Conservation (phyloP, 2,329 filamentous ascomycete species). For the Scedosporium boydii region DNA sequence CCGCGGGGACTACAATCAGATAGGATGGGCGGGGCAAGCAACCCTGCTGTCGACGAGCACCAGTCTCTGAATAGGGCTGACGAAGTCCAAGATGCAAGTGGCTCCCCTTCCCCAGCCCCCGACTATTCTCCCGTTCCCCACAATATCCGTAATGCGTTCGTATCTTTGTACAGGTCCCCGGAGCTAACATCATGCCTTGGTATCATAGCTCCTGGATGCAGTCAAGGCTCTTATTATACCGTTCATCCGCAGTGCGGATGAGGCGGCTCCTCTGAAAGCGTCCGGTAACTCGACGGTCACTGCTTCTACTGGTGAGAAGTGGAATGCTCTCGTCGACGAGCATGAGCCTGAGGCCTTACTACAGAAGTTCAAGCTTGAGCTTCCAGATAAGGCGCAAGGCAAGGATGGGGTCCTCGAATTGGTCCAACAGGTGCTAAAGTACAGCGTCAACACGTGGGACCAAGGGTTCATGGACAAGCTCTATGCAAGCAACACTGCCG, state of each 20-base stretch:
- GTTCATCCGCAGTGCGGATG: constrained; percentile 62
- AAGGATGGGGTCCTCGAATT: constrained; percentile 66
- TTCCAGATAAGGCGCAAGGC: constrained; percentile 50
- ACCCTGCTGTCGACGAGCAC: neutral
- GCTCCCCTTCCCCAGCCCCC: neutral
- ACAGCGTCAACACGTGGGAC: constrained; percentile 97
- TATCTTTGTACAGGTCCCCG: neutral
- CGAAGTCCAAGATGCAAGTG: constrained; percentile 36
- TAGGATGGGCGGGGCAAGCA: neutral
- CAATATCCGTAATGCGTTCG: neutral
- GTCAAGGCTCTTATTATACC: constrained; percentile 60
- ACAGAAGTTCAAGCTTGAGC: constrained; percentile 45
- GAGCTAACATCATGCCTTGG: neutral
- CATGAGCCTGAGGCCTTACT: constrained; percentile 48
- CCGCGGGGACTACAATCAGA: neutral
- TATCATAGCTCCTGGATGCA: constrained; percentile 52
- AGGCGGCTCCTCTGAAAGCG: constrained; percentile 42
- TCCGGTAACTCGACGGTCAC: constrained; percentile 37
- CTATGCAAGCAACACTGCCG: constrained; percentile 81
- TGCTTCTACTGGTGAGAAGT: constrained; percentile 25
- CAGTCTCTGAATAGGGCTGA: constrained; percentile 26
- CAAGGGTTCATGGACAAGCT: constrained; percentile 95
- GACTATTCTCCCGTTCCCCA: neutral
- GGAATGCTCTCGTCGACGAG: constrained; percentile 55
- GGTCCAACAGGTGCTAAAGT: constrained; percentile 62